Evolutionary conservation across 495 filamentous ascomycete species (phyloP).

Genomic region (Penicillium crystallinum): DNA sequence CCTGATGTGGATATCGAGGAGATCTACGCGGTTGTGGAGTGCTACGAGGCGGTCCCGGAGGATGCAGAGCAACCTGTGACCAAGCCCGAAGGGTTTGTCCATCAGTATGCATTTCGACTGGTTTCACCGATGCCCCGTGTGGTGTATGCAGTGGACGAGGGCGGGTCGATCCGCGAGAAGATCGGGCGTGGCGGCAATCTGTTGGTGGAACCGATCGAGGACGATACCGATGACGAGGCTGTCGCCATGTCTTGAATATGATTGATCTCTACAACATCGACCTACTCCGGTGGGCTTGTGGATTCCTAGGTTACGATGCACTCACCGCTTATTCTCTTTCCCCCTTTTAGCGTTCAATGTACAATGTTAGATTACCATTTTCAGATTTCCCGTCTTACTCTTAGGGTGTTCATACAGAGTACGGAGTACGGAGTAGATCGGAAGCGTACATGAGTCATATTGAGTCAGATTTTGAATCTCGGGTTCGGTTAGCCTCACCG

Average conservation of each 20-base stretch:
- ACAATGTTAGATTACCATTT: no score
- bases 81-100: slow-evolving; percentile 64
- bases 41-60: slow-evolving; percentile 60
- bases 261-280: not conserved
- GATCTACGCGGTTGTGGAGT: slow-evolving; percentile 94
- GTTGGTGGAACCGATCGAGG: slow-evolving; percentile 69
- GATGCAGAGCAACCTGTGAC: slow-evolving; percentile 21
- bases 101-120: slow-evolving; percentile 75
- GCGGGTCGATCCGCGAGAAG: slow-evolving; percentile 59
- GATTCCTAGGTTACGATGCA: not conserved
- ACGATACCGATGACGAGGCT: slow-evolving; percentile 44
- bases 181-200: slow-evolving; percentile 84
- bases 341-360: not conserved
- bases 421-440: no score
- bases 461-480: not conserved
- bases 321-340: not conserved
- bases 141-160: slow-evolving; percentile 63
- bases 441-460: not conserved
- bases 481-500: not conserved
- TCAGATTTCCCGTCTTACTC: no score
- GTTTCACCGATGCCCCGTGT: slow-evolving; percentile 77
- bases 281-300: not conserved
- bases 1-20: slow-evolving; percentile 69
- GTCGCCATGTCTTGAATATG: slow-evolving; percentile 9
- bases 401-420: no score